Conservation (phyloP, 345 rosid genomes). For the Stellera chamaejasme region DNA sequence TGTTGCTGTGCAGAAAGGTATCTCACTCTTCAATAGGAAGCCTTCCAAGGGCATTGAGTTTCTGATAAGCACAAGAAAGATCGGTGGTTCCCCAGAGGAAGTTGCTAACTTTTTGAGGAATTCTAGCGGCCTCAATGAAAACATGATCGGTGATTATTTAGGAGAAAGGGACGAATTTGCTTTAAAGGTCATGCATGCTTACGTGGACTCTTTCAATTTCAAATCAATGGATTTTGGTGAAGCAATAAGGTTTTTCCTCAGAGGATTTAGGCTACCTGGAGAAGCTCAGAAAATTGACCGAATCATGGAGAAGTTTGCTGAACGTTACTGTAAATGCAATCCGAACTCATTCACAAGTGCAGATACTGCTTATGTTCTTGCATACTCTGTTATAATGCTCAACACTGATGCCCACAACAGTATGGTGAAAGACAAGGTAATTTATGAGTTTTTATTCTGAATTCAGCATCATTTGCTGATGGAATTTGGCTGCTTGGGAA, state of each 20-base stretch:
- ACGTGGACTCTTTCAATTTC: constrained; percentile 88
- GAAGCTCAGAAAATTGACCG: constrained; percentile 99
- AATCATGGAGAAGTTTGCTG: constrained; percentile 96
- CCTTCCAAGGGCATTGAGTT: constrained; percentile 91
- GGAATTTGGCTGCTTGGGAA: background rate
- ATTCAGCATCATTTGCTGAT: constrained; percentile 1
- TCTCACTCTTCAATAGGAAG: constrained; percentile 74
- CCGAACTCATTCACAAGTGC: constrained; percentile 89
- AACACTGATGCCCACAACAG: constrained; percentile 95
- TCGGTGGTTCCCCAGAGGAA: constrained; percentile 76
- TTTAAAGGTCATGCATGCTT: constrained; percentile 92
- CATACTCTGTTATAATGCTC: constrained; percentile 93
- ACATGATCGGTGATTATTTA: constrained; percentile 89
- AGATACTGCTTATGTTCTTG: constrained; percentile 93
- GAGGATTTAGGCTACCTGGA: constrained; percentile 89
- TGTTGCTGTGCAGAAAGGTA: constrained; percentile 73
- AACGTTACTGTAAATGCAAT: constrained; percentile 91
- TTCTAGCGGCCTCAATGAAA: constrained; percentile 64
- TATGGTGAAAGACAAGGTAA: constrained; percentile 92
- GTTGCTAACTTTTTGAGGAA: constrained; percentile 70
- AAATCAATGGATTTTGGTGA: constrained; percentile 79
- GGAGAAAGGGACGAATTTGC: constrained; percentile 95
- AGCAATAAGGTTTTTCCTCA: constrained; percentile 83
- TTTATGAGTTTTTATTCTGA: constrained; percentile 22
- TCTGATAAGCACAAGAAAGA: constrained; percentile 57